These are phyloP conservation scores for Lentinula edodes DNA, from an alignment of 768 basidiomycete species.

Conservation along the genomic window DNA sequence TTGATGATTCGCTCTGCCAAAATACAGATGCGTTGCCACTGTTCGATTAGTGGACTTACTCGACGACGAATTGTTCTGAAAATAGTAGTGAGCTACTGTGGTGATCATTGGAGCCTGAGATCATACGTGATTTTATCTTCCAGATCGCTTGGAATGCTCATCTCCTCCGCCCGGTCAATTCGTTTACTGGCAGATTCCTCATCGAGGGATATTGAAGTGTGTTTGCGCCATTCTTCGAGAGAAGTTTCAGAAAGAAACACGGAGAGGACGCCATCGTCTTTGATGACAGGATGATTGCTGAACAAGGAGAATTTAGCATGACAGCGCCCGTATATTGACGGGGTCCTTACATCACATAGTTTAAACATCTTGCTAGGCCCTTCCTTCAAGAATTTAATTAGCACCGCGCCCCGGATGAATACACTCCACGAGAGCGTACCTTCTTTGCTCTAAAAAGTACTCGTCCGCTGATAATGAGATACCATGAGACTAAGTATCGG, in stretches of 20 bases:
- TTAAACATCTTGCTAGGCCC: slow-evolving; percentile 75
- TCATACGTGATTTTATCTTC: slow-evolving; percentile 81
- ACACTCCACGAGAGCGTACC: slow-evolving; percentile 34
- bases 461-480: slow-evolving; percentile 60
- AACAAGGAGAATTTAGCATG: not conserved
- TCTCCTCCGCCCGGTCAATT: slow-evolving; percentile 79
- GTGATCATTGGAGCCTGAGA: not conserved
- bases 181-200: slow-evolving; percentile 83
- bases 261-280: slow-evolving; percentile 77
- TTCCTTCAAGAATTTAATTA: slow-evolving; percentile 39
- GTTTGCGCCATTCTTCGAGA: slow-evolving; percentile 86
- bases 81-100: slow-evolving; percentile 6
- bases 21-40: slow-evolving; percentile 88
- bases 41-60: slow-evolving; percentile 74
- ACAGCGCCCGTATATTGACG: not conserved
- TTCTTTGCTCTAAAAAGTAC: slow-evolving; percentile 85
- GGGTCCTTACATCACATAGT: slow-evolving; percentile 62
- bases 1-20: slow-evolving; percentile 85
- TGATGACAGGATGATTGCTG: slow-evolving; percentile 89
- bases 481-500: slow-evolving; percentile 8
- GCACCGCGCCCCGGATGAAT: not conserved
- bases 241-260: slow-evolving; percentile 80
- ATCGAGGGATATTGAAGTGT: slow-evolving; percentile 67
- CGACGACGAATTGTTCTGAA: slow-evolving; percentile 69
- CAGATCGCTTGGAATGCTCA: slow-evolving; percentile 88